Evolutionary conservation across 2,329 filamentous ascomycete genomes (phyloP), one percentile per base, ranked within the genome.

Genomic region (Cladosporium austrohemisphaericum): DNA sequence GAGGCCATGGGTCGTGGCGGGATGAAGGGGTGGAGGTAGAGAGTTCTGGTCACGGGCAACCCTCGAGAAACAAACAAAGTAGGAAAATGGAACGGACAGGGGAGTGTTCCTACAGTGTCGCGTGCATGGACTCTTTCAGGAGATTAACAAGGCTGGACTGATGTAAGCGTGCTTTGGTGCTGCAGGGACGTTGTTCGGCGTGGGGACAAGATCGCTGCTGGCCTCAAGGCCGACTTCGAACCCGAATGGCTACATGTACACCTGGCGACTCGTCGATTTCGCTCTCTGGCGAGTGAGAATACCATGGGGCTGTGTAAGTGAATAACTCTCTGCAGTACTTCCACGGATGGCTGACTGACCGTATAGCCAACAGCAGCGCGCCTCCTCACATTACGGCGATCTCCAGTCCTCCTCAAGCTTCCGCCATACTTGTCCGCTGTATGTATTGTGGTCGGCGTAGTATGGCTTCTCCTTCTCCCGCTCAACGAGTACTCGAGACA

Each of bases 381-480:
- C 61, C 75, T 84, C 55, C 71, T 87, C 60, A 79, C 80, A 60
- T 75, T 95, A 64, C 85, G 89, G 65, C 83, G 83, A 68, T 87
- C 95, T 68, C 86, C 88, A 60, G 81, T 87, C 57, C 75, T 95
- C 51, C 80, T 93, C 56, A 88, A 87, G 71, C 72, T 95, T 14
- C 91, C 92, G 32, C 88, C 90, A 11, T 92, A 94, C 72, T 73
- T 97, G 26, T 96, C 92, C 26, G 78, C 89, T 44, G 73, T 95
- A 32, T 94, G 87, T 70, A 83, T 97, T 60, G 61, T 92, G 41
- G 79, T 95, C 61, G 93, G 93, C 46, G 80, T 96, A 49, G 80
- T 82, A 59, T 98, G 92, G 88, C 82, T 98, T 11, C 80, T 96
- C 18, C 77, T 97, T 25, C 80, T 98, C 1, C 93, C 93, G 2